Conservation (phyloP, 2,329 filamentous ascomycete genomes). For the Aspergillus tubingensis region DNA sequence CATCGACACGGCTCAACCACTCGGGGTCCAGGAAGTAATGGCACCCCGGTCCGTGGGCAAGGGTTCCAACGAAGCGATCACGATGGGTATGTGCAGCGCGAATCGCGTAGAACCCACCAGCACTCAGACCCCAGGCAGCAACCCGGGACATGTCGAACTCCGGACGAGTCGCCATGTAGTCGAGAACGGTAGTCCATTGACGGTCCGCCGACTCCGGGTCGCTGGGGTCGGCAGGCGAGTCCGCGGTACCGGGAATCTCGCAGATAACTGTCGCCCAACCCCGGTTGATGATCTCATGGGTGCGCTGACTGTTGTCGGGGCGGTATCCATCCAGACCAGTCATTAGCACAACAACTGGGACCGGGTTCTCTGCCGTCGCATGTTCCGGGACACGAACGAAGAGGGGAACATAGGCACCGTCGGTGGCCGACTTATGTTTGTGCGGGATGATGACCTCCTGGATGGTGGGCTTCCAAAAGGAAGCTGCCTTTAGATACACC, state of each 20-base stretch:
- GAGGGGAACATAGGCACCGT: constrained; percentile 61
- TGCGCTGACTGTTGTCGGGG: constrained; percentile 55
- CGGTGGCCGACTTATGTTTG: constrained; percentile 50
- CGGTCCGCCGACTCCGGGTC: constrained; percentile 64
- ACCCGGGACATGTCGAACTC: constrained; percentile 60
- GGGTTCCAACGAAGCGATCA: constrained; percentile 53
- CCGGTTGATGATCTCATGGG: constrained; percentile 62
- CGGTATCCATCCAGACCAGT: constrained; percentile 62
- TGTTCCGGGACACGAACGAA: constrained; percentile 63
- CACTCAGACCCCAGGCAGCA: constrained; percentile 65
- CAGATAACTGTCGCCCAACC: constrained; percentile 65
- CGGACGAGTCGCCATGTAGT: constrained; percentile 57
- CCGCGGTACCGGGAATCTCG: constrained; percentile 68
- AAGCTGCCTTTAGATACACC: constrained; percentile 60
- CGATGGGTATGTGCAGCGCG: constrained; percentile 69
- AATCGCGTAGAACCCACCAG: constrained; percentile 69
- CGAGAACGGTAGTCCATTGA: constrained; percentile 63
- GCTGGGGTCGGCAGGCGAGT: constrained; percentile 64
- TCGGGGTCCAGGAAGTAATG: constrained; percentile 63
- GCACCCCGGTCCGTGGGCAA: constrained; percentile 65
- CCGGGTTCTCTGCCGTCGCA: constrained; percentile 46
- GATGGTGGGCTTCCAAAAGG: constrained; percentile 59
- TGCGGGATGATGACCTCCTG: constrained; percentile 65
- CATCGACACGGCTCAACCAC: constrained; percentile 64
- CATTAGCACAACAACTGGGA: constrained; percentile 58